Evolutionary conservation across 2,329 filamentous ascomycete genomes (phyloP), one percentile per base, ranked within the genome.

Genomic region (Ciborinia camelliae): DNA sequence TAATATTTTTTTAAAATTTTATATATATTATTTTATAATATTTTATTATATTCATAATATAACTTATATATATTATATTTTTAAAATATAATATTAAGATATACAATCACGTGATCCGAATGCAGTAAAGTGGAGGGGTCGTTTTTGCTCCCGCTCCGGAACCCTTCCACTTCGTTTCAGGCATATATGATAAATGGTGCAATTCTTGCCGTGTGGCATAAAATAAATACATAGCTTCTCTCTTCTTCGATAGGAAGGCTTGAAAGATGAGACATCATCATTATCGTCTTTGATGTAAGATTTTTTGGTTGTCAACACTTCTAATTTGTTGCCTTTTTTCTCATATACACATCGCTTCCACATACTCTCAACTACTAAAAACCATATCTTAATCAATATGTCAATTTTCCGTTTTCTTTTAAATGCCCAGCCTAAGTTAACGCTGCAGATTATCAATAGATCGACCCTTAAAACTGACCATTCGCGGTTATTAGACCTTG

Each of bases 321-420:
- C 2, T 37, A 35, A 12, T 23, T 53, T n/a, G 8, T 15, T 37
- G 14, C 0, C 30, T 4, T 7, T 15, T 5, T 32, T 8, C 6
- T 1, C 7, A 14, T 15, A 10, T 37, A 1, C 20, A 5, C 3
- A 1, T 32, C 12, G 1, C 14, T 4, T 12, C 12, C 1, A 3
- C 12, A 4, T 7, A 35, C 12, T 53, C 12, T 23, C 5, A 7
- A 52, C 50, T 23, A 23, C 6, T n/a, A 28, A 7, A 1, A n/a
- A 15, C 6, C 1, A 43, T 15, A 30, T 0, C 1, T 12, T 14
- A 6, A 3, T 52, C 6, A 23, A 28, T 20, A n/a, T 23, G 15
- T 35, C 12, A 15, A 7, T 20, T 43, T 43, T 7, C 15, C 18
- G 15, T 2, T 20, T 43, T 3, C 20, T 20, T n/a, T n/a, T 43